A percentile compares a stretch with the other conserved stretches of the same genome.
Evolutionary conservation across 2,329 filamentous ascomycete genomes (phyloP).

Genomic region (Hortaea werneckii): DNA sequence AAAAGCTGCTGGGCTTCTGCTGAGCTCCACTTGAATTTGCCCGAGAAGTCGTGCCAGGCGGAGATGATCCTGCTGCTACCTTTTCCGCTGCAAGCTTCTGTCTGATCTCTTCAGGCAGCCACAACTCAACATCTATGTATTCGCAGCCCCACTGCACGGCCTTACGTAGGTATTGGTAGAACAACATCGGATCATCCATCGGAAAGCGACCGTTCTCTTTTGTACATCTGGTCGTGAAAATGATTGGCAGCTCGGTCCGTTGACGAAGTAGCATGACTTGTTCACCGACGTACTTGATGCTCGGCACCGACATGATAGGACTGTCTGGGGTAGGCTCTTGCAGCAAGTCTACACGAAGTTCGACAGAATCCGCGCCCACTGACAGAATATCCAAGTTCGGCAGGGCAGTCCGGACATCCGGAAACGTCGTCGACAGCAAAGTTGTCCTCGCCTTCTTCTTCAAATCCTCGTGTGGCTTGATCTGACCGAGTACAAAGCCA

Average conservation of each 20-base stretch:
- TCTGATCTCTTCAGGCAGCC: conserved; percentile 70
- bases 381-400: conserved; percentile 81
- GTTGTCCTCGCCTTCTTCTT: conserved; percentile 70
- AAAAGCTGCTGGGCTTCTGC: conserved; percentile 62
- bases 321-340: conserved; percentile 59
- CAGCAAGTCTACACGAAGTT: conserved; percentile 73
- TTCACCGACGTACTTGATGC: conserved; percentile 73
- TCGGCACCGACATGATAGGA: conserved; percentile 56
- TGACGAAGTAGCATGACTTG: conserved; percentile 78
- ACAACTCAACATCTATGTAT: conserved; percentile 81
- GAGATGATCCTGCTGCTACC: conserved; percentile 80
- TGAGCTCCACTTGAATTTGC: conserved; percentile 74
- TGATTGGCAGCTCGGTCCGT: conserved; percentile 78
- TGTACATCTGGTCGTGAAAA: conserved; percentile 75
- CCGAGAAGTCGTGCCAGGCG: conserved; percentile 84
- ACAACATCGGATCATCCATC: conserved; percentile 66
- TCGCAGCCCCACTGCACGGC: conserved; percentile 85
- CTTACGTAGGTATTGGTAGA: conserved; percentile 68
- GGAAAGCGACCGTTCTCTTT: conserved; percentile 76
- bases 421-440: conserved; percentile 80
- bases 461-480: conserved; percentile 65
- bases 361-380: conserved; percentile 75
- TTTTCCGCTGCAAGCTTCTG: conserved; percentile 54
- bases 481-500: conserved; percentile 69
- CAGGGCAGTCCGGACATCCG: conserved; percentile 70